Base-by-base conservation (phyloP, 352 stramenopile species). In the Pythium phragmiticola region DNA sequence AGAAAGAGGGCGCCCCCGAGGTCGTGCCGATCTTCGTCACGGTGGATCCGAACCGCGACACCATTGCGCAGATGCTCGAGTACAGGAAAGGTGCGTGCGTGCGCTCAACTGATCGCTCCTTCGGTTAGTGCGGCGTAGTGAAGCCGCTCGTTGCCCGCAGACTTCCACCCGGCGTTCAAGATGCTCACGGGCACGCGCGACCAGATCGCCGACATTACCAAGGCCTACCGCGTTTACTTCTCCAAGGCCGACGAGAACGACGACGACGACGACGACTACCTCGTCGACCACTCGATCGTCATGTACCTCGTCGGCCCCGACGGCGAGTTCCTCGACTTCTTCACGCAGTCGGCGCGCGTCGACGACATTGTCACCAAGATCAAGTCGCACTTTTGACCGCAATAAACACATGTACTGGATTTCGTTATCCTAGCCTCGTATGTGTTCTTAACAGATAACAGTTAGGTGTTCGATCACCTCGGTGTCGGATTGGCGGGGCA, bases 231-330 rank as follows among this genome's bases (percentile, higher is more conserved):
- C 61, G 98, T 99, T 7, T 99, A 99, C 83, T 98, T 99, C 65
- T 97, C 86, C 64, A 99, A 99, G 76, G 97, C 89, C 9, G 85
- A 94, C 60, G 88, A 97, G 70, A 93, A 96, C 52, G 94, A 99
- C 19, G 84, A 95, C 42, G 86, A 96, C 65, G 96, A 99, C 73
- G 97, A 99, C 58, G 97, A 99, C 72, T 99, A 99, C 76, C 80
- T 99, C n/a, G 97, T 99, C 6, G 98, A 99, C 80, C 98, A 99
- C 80, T 99, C 94, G 34, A 99, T 99, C 78, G 97, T 99, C 39
- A 97, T 99, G 80, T 99, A 99, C 79, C 95, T 99, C 65, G 83
- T 99, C 57, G 88, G 88, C 0, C 92, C 97, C 2, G 90, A 98
- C 50, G 98, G 98, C 53, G 88, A 99, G 70, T 98, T 99, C 70